Evolutionary conservation across 2,329 filamentous ascomycete species (phyloP), one percentile per base, ranked within the genome.

Genomic region (Fusarium sp.): DNA sequence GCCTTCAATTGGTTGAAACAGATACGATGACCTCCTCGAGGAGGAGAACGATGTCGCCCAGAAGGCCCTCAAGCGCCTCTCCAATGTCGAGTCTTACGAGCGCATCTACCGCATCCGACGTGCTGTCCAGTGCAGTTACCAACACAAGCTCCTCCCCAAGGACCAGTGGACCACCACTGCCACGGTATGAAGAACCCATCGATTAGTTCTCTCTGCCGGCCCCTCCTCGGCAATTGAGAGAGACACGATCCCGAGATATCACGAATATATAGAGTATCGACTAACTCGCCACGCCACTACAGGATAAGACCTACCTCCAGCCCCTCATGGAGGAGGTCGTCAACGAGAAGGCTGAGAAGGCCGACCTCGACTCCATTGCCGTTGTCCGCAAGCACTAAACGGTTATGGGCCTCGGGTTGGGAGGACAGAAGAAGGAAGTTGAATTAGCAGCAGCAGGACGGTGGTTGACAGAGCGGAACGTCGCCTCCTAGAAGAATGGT

Each of bases 61-160:
- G 82, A 88, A 91, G 75, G 96, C 96, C 69, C 88, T 99, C 78
- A 92, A 93, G 88, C 94, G 96, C 80, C 92, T 99, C 68, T 89
- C 92, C 61, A 88, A 93, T 77, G 93, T 97, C 87, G 93, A 96
- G 80, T 88, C 91, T 77, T 98, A 98, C 85, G 96, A 99, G 86
- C 95, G 96, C 81, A 90, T 98, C 81, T 99, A 94, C 91, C 94
- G 96, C 79, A 89, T 99, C 83, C 93, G 96, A 85, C 91, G 96
- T 84, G 95, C 96, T 77, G 91, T 97, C 84, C 96, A 99, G 84
- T 85, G 84, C 81, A 88, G 85, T 76, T 81, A 88, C 77, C 80
- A 85, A 76, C 89, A 91, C 81, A 89, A 89, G 83, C 82, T 91
- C 67, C 84, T 91, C 57, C 87, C 89, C 79, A 87, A 86, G 83